These are phyloP conservation scores for Hemerocallis citrina DNA, from an alignment of 106 monocot genomes.

Conservation along the genomic window DNA sequence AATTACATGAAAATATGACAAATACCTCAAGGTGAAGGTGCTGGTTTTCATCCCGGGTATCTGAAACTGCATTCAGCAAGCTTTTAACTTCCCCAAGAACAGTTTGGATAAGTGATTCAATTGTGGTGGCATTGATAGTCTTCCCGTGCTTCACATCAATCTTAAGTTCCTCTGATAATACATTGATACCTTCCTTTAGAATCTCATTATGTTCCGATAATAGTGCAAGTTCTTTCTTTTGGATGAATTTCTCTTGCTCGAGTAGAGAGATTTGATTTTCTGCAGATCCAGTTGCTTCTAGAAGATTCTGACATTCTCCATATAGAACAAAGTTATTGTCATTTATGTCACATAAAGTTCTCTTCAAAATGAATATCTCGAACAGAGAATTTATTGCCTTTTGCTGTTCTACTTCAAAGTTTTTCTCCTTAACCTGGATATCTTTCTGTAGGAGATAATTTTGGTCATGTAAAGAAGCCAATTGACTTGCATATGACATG, in stretches of 20 bases:
- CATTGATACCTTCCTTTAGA: slow-evolving; percentile 7
- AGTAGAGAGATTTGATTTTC: slow-evolving; percentile 7
- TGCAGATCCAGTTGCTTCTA: slow-evolving; percentile 3
- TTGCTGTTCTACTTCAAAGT: slow-evolving; percentile 6
- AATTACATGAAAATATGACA: background rate
- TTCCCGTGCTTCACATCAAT: slow-evolving; percentile 6
- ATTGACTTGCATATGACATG: slow-evolving; percentile 11
- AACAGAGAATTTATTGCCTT: slow-evolving; percentile 9
- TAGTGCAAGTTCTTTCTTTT: slow-evolving; percentile 5
- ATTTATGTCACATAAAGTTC: slow-evolving; percentile 15
- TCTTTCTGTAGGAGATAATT: slow-evolving; percentile 22
- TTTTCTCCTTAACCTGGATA: background rate
- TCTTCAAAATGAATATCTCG: slow-evolving; percentile 13
- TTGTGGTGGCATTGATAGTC: background rate
- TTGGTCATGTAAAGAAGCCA: slow-evolving; percentile 15
- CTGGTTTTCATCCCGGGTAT: slow-evolving; percentile 7
- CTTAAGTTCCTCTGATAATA: slow-evolving; percentile 1
- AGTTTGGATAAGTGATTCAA: slow-evolving; percentile 1
- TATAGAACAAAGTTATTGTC: slow-evolving; percentile 4
- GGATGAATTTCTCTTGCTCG: slow-evolving; percentile 2
- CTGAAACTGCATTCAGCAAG: slow-evolving; percentile 3
- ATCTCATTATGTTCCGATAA: background rate
- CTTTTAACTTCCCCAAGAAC: slow-evolving; percentile 11
- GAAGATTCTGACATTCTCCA: slow-evolving; percentile 10
- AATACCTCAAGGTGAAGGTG: slow-evolving; percentile 9